These are phyloP conservation scores for Megacollybia platyphylla DNA, from an alignment of 1,284 basidiomycete genomes.

Conservation along the genomic window DNA sequence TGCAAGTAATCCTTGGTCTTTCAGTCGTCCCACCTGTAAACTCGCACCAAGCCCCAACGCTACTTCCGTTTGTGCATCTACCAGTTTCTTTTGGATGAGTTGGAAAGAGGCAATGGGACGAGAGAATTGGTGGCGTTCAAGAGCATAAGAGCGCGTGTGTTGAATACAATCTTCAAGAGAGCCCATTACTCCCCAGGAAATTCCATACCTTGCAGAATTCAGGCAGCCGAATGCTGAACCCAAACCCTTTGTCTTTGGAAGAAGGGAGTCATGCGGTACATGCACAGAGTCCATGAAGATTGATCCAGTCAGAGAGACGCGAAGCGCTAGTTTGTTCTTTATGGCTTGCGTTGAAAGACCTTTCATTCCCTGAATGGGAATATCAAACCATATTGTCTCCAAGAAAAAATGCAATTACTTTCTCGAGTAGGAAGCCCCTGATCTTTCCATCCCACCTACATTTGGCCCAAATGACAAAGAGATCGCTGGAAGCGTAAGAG, in stretches of 20 bases:
- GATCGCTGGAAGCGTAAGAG: slow-evolving; percentile 34
- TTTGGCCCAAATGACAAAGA: slow-evolving; percentile 90
- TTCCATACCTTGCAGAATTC: slow-evolving; percentile 82
- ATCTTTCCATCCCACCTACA: slow-evolving; percentile 92
- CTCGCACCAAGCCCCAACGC: slow-evolving; percentile 75
- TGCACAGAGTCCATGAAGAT: slow-evolving; percentile 86
- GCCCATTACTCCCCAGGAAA: slow-evolving; percentile 91
- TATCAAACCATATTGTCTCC: slow-evolving; percentile 1
- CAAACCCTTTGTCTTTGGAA: slow-evolving; percentile 69
- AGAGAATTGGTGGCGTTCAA: slow-evolving; percentile 85
- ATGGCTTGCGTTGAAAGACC: slow-evolving; percentile 84
- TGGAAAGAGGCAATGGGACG: slow-evolving; percentile 91
- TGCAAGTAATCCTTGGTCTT: slow-evolving; percentile 68
- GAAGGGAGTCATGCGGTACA: slow-evolving; percentile 56
- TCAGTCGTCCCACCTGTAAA: slow-evolving; percentile 79
- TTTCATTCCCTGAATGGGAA: slow-evolving; percentile 46
- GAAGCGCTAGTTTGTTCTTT: slow-evolving; percentile 87
- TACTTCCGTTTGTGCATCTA: slow-evolving; percentile 82
- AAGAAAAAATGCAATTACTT: slow-evolving; percentile 28
- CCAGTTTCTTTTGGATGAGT: slow-evolving; percentile 93
- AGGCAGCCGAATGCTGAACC: slow-evolving; percentile 83
- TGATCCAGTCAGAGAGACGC: slow-evolving; percentile 86
- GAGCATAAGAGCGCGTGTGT: slow-evolving; percentile 72
- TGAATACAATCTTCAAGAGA: slow-evolving; percentile 87
- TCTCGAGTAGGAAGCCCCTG: slow-evolving; percentile 88